Evolutionary conservation across 768 basidiomycete genomes (phyloP), one percentile per base, ranked within the genome.

Genomic region (Lactifluus pinguis): DNA sequence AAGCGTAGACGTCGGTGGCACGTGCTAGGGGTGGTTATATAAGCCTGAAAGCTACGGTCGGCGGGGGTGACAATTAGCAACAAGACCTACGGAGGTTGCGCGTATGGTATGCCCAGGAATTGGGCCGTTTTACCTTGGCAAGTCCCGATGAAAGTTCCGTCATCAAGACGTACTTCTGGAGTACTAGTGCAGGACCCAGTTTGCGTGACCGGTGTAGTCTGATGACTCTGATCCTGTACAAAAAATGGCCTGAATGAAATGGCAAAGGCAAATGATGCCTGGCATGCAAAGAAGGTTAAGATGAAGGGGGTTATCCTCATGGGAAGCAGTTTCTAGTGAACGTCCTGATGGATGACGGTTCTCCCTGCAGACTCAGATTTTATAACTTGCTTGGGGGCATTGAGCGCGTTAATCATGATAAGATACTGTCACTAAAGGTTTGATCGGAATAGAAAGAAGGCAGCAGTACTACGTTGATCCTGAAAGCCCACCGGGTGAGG

Each of bases 51-150:
- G n/a, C n/a, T n/a, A n/a, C n/a, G n/a, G n/a, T n/a, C n/a, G n/a
- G n/a, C n/a, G n/a, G n/a, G n/a, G n/a, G n/a, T n/a, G n/a, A n/a
- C n/a, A n/a, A n/a, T n/a, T n/a, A n/a, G n/a, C n/a, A n/a, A 42
- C 34, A 25, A 29, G 21, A 45, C 71, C 44, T 57, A 72, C 70
- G 70, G 69, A 11, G 72, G 69, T 55, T 66, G 21, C 5, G 71
- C 71, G 44, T 62, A 72, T 6, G 72, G 71, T 21, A 73, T 67
- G 34, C 72, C 69, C 36, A 69, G 47, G 52, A 69, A 73, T n/a
- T 50, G 60, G 13, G 62, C 49, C 1, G 64, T 55, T 8, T 34
- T 44, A 7, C 58, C 63, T 21, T 44, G 41, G 10, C 66, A 58
- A 5, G 48, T 17, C 8, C 72, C 70, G 19, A 55, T 41, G 51